A percentile compares a stretch with the other conserved stretches of the same genome.
These are phyloP conservation scores for Luzula sylvatica DNA, from an alignment of 176 grass and related monocot species.

Conservation along the genomic window DNA sequence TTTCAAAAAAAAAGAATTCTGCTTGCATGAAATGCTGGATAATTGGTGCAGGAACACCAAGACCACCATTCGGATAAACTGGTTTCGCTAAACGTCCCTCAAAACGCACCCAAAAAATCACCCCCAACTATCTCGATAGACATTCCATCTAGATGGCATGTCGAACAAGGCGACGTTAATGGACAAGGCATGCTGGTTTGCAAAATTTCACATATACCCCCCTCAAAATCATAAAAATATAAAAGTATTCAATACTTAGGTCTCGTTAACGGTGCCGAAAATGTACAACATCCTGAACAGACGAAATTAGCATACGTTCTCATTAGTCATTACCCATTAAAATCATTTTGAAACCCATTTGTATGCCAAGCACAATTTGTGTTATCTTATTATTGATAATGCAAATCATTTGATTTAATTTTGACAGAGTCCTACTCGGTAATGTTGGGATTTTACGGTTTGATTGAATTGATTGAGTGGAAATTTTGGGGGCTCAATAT, in stretches of 20 bases:
- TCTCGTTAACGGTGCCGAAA: slow-evolving; percentile 85
- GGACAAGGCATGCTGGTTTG: slow-evolving; percentile 78
- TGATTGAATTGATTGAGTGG: too few species aligned
- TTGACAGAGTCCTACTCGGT: too few species aligned
- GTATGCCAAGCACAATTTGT: too few species aligned
- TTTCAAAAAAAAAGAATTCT: slow-evolving; percentile 21
- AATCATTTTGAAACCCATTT: too few species aligned
- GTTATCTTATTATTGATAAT: too few species aligned
- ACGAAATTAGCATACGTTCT: too few species aligned
- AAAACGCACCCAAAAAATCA: slow-evolving; percentile 24
- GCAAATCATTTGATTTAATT: too few species aligned
- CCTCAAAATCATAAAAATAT: background rate
- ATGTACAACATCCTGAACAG: too few species aligned
- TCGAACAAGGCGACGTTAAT: slow-evolving; percentile 63
- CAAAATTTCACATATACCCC: background rate
- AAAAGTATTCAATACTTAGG: slow-evolving; percentile 22
- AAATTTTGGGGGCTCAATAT: too few species aligned
- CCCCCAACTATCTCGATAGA: slow-evolving; percentile 66
- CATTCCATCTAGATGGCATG: slow-evolving; percentile 90
- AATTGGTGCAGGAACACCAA: slow-evolving; percentile 44
- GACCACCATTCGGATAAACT: slow-evolving; percentile 69
- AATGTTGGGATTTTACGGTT: too few species aligned
- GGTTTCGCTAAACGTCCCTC: slow-evolving; percentile 28
- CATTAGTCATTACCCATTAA: too few species aligned
- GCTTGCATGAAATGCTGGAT: background rate